Evolutionary conservation across 805 yeast genomes (phyloP), one percentile per base, ranked within the genome.

Genomic region (Cephaloascus fragrans): DNA sequence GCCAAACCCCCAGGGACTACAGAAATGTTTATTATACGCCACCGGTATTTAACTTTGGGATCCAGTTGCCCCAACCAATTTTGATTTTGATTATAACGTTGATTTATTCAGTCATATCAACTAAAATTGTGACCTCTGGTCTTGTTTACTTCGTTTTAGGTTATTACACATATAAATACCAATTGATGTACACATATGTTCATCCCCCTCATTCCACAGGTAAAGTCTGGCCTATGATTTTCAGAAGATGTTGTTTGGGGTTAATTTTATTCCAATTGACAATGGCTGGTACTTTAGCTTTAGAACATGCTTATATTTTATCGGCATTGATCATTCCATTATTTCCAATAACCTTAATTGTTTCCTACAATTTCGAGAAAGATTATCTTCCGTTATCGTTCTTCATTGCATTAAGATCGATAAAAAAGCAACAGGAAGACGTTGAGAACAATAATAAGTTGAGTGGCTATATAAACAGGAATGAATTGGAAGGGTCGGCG

Each of bases 161-260:
- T 1, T 75, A 67, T 48, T 76, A 72, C 48, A 78, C 73, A 12
- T 77, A 75, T 55, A 77, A 77, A 54, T 77, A 77, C 48, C 83
- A 77, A 58, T 58, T 77, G 44, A 68, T 75, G 15, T 77, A 75
- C 53, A 70, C 77, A 41, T 71, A 69, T 62, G 80, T 77, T 19
- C 83, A 77, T 47, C 77, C 80, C 1, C 79, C 75, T 18, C 82
- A 77, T 52, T 73, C 80, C 12, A 77, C 83, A 0, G 83, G 83
- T 4, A 75, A 75, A 47, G 79, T 74, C 3, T 77, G 83, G 83
- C 80, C 80, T 3, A 71, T 76, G 57, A 73, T 77, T 4, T 75
- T 75, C 45, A 59, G 77, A 40, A 54, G 83, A 37, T 61, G 75
- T 23, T 67, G 76, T 40, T 50, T 77, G 23, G 83, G 83, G 1